A percentile compares a stretch with the other conserved stretches of the same genome.
Conservation (phyloP, 1,139 yeast species). For the Candida frijolesensis region DNA sequence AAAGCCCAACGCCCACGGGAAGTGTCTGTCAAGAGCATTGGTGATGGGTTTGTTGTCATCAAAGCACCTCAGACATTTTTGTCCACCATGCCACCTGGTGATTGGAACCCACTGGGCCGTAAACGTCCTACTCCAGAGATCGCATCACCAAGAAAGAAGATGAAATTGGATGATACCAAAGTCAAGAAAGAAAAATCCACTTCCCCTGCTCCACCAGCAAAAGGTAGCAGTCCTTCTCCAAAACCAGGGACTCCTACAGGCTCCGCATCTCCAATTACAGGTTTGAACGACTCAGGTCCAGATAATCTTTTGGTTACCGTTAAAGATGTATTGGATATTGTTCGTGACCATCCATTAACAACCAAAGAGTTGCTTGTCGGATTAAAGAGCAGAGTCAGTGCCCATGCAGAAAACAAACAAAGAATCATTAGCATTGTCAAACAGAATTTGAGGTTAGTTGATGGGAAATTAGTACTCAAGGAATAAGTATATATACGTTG, state of each 20-base stretch:
- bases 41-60: slow-evolving; percentile 68
- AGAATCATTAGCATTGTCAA: slow-evolving; percentile 70
- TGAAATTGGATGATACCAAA: slow-evolving; percentile 31
- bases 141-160: slow-evolving; percentile 41
- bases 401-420: slow-evolving; percentile 69
- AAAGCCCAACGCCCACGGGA: slow-evolving; percentile 25
- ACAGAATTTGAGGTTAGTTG: slow-evolving; percentile 66
- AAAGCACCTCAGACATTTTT: slow-evolving; percentile 66
- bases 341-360: slow-evolving; percentile 63
- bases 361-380: slow-evolving; percentile 66
- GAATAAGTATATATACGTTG: slow-evolving; percentile 22
- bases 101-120: slow-evolving; percentile 76
- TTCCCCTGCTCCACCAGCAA: slow-evolving; percentile 15
- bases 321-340: slow-evolving; percentile 68
- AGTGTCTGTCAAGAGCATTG: slow-evolving; percentile 50
- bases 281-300: slow-evolving; percentile 43
- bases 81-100: slow-evolving; percentile 73
- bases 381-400: slow-evolving; percentile 63
- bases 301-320: slow-evolving; percentile 58
- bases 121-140: slow-evolving; percentile 33
- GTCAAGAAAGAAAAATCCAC: slow-evolving; percentile 10
- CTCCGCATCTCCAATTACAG: slow-evolving; percentile 18
- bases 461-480: slow-evolving; percentile 63
- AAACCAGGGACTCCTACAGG: neutral
- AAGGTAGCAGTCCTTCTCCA: slow-evolving; percentile 1